These are phyloP conservation scores for Hippophae gyantsensis DNA, from an alignment of 306 rosid species.

Conservation along the genomic window DNA sequence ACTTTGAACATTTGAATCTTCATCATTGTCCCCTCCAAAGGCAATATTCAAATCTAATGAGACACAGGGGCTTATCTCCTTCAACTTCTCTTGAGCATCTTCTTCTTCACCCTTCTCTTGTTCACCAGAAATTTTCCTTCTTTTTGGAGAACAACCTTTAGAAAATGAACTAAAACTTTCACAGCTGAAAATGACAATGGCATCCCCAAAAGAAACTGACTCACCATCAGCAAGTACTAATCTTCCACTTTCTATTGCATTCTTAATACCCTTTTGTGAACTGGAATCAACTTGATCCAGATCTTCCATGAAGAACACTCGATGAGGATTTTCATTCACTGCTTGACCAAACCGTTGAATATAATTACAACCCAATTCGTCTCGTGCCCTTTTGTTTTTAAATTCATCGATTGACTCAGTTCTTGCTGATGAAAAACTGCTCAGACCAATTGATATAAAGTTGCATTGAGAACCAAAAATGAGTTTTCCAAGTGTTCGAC, in stretches of 20 bases:
- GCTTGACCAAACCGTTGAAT: slow-evolving; percentile 64
- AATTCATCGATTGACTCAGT: slow-evolving; percentile 4
- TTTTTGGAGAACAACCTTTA: too few relatives aligned
- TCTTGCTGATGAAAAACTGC: slow-evolving; percentile 28
- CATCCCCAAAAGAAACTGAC: slow-evolving; percentile 51
- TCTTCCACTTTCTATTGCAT: slow-evolving; percentile 55
- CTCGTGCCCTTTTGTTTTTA: slow-evolving; percentile 44
- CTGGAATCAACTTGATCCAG: slow-evolving; percentile 44
- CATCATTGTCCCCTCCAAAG: slow-evolving; percentile 30
- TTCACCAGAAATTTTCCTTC: too few relatives aligned
- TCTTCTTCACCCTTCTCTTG: too few relatives aligned
- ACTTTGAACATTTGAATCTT: slow-evolving; percentile 11
- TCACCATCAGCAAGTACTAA: slow-evolving; percentile 43
- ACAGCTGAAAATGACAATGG: slow-evolving; percentile 58
- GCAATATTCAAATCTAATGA: slow-evolving; percentile 66
- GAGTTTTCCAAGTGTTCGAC: slow-evolving; percentile 60
- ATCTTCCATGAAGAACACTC: slow-evolving; percentile 80
- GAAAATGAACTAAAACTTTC: slow-evolving; percentile 16
- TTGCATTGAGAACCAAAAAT: slow-evolving; percentile 57
- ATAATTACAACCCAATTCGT: slow-evolving; percentile 39
- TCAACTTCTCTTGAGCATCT: neutral
- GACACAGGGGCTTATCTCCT: slow-evolving; percentile 19
- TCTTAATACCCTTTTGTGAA: slow-evolving; percentile 49
- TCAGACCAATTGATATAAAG: slow-evolving; percentile 37
- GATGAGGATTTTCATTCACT: slow-evolving; percentile 68